Percentiles rank a stretch among this genome's conserved stretches.
phyloP scores from a whole-genome alignment of 1,139 yeast species.

The Yamadazyma dendronema region DNA sequence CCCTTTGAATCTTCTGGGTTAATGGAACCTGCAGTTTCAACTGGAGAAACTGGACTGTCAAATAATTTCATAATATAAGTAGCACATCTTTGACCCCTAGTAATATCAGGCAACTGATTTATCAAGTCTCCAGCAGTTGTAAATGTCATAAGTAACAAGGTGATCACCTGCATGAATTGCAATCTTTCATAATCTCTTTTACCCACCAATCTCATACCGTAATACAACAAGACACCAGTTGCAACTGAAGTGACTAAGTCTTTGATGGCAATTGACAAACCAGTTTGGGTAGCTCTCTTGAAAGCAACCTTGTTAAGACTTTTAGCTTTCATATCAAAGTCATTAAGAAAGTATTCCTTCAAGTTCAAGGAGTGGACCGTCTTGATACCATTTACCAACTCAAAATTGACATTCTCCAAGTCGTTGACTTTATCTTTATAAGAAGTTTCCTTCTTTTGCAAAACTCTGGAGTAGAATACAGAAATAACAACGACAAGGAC shows the following conservation, averaged over 20 bases:
- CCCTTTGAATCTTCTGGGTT: conserved; percentile 17
- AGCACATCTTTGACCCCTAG: conserved; percentile 75
- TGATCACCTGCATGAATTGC: conserved; percentile 66
- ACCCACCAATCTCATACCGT: conserved; percentile 71
- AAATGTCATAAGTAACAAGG: conserved; percentile 72
- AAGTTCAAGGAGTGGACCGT: conserved; percentile 62
- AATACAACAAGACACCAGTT: conserved; percentile 70
- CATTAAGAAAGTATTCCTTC: conserved; percentile 42
- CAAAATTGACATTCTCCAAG: conserved; percentile 56
- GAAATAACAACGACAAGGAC: conserved; percentile 59
- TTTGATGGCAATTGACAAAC: conserved; percentile 61
- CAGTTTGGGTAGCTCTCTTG: conserved; percentile 53
- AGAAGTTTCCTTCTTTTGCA: conserved; percentile 54
- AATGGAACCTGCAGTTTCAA: conserved; percentile 29
- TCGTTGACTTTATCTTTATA: conserved; percentile 58
- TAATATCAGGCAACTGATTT: conserved; percentile 68
- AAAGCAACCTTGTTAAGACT: conserved; percentile 33
- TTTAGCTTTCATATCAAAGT: conserved; percentile 30
- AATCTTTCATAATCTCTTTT: conserved; percentile 49
- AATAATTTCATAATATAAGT: conserved; percentile 50
- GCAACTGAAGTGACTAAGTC: conserved; percentile 56
- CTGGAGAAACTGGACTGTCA: conserved; percentile 27
- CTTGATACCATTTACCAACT: conserved; percentile 56
- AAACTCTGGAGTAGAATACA: conserved; percentile 47
- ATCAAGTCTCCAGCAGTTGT: conserved; percentile 60